Conservation (phyloP, 495 filamentous ascomycete species). For the Oleoguttula mirabilis region DNA sequence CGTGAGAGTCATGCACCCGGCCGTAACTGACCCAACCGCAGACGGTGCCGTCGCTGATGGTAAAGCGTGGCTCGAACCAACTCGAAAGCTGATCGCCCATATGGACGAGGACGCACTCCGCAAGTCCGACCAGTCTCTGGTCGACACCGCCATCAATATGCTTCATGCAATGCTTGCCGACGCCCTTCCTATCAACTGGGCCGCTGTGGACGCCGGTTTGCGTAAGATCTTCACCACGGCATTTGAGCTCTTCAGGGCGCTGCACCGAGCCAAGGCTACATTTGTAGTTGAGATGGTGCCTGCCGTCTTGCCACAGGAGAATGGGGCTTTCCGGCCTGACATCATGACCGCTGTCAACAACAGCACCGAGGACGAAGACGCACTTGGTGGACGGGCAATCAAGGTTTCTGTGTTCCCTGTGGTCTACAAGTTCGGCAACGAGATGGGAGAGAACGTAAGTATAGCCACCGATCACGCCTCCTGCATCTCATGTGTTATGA, state of each 20-base stretch:
- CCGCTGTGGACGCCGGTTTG: not conserved
- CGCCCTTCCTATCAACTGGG: not conserved
- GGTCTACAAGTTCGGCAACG: not conserved
- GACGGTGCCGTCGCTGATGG: too few species aligned
- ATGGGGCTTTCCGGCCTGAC: not conserved
- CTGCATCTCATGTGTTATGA: not conserved
- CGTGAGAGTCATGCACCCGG: too few species aligned
- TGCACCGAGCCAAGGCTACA: not conserved
- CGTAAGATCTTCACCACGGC: not conserved
- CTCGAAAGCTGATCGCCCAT: too few species aligned
- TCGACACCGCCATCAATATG: not conserved
- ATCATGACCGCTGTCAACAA: not conserved
- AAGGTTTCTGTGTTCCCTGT: not conserved
- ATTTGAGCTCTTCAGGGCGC: not conserved
- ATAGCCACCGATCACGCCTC: too few species aligned
- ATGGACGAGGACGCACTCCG: too few species aligned
- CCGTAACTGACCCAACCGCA: too few species aligned
- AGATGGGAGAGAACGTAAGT: slow-evolving; percentile 1
- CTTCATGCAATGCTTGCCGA: not conserved
- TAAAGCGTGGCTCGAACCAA: too few species aligned
- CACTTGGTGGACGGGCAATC: not conserved
- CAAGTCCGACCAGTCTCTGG: not conserved
- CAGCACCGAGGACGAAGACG: not conserved
- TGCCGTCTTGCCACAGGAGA: not conserved
- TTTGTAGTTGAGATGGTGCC: not conserved